Percentiles rank a stretch among this genome's conserved stretches.
Evolutionary conservation across 352 stramenopile genomes (phyloP).

Genomic region (Albugo candida): DNA sequence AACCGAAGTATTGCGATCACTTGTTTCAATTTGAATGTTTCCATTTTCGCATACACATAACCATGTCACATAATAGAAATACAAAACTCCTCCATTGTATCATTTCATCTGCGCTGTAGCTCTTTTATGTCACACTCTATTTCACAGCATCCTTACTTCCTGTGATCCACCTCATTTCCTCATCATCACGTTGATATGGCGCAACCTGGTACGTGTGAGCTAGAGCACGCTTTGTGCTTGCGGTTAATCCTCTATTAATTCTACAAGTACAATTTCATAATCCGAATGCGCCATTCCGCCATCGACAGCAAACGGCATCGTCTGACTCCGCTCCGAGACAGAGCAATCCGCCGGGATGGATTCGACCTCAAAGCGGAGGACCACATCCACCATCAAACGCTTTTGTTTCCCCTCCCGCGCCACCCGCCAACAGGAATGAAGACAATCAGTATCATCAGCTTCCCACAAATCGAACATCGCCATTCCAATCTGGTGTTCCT

Average conservation of each 20-base stretch:
- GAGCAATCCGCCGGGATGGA: background rate
- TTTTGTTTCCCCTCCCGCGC: background rate
- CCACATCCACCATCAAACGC: background rate
- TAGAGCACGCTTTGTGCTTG: background rate
- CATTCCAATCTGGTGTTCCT: background rate
- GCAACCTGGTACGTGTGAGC: constrained; percentile 11
- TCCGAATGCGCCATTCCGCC: constrained; percentile 16
- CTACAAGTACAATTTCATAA: constrained; percentile 33
- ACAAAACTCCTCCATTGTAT: too few relatives aligned
- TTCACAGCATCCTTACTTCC: too few relatives aligned
- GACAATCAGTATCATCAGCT: constrained; percentile 13
- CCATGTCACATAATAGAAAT: too few relatives aligned
- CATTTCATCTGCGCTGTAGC: too few relatives aligned
- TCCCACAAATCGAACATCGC: background rate
- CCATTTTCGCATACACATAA: too few relatives aligned
- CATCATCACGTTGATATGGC: constrained; percentile 7
- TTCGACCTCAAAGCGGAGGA: background rate
- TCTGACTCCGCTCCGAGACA: background rate
- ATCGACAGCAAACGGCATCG: background rate
- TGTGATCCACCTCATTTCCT: too few relatives aligned
- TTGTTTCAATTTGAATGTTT: too few relatives aligned
- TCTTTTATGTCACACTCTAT: too few relatives aligned
- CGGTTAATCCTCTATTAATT: background rate
- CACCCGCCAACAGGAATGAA: background rate
- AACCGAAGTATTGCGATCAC: too few relatives aligned